A percentile compares a stretch with the other conserved stretches of the same genome.
These are phyloP conservation scores for Alternaria panax DNA, from an alignment of 2,329 filamentous ascomycete genomes.

Conservation along the genomic window DNA sequence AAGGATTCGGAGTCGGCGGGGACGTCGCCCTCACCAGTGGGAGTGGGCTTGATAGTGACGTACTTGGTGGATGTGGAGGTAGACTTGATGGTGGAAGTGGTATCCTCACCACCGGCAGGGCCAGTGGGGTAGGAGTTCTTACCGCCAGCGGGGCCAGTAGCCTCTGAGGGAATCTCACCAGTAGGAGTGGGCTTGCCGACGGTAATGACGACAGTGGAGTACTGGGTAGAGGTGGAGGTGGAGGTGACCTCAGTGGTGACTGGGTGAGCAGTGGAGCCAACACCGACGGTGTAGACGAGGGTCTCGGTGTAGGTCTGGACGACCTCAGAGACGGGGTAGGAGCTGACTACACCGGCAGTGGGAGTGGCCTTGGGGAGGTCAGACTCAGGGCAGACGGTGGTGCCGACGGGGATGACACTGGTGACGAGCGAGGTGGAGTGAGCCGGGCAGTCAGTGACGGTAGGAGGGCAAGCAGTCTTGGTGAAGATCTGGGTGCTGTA, in stretches of 20 bases:
- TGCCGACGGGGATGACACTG: slow-evolving; percentile 51
- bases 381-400: slow-evolving; percentile 53
- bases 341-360: slow-evolving; percentile 24
- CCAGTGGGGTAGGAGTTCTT: slow-evolving; percentile 5
- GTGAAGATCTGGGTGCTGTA: slow-evolving; percentile 55
- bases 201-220: slow-evolving; percentile 44
- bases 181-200: slow-evolving; percentile 11
- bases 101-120: slow-evolving; percentile 15
- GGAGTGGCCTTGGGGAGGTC: slow-evolving; percentile 24
- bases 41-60: slow-evolving; percentile 35
- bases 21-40: slow-evolving; percentile 6
- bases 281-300: slow-evolving; percentile 53
- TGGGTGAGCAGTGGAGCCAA: slow-evolving; percentile 54
- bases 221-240: slow-evolving; percentile 44
- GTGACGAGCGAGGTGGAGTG: slow-evolving; percentile 49
- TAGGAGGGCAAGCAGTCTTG: slow-evolving; percentile 12
- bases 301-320: slow-evolving; percentile 51
- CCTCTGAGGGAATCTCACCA: slow-evolving; percentile 2
- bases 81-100: slow-evolving; percentile 48
- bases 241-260: slow-evolving; percentile 49
- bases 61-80: slow-evolving; percentile 45
- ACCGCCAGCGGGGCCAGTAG: slow-evolving; percentile 19
- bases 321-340: slow-evolving; percentile 36
- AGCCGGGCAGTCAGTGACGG: slow-evolving; percentile 17
- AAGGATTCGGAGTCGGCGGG: slow-evolving; percentile 1